These are phyloP conservation scores for Leishmania guyanensis DNA, from an alignment of 208 protist species.

Conservation along the genomic window DNA sequence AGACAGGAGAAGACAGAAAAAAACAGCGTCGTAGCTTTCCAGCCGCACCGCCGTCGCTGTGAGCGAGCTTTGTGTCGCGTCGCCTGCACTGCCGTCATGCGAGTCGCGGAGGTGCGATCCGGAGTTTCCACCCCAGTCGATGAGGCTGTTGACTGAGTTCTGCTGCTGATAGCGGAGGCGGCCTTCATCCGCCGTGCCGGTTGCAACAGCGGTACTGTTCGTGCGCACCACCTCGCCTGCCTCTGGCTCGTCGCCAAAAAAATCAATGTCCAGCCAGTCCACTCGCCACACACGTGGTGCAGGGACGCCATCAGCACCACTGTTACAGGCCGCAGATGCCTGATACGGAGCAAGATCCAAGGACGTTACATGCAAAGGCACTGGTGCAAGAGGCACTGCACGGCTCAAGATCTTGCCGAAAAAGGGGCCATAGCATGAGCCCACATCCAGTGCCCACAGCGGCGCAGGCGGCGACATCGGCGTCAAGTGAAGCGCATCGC, in stretches of 20 bases:
- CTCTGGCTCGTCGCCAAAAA: slow-evolving; percentile 30
- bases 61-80: neutral
- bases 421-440: slow-evolving; percentile 88
- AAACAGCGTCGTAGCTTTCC: slow-evolving; percentile 65
- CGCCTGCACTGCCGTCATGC: neutral
- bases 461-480: slow-evolving; percentile 17
- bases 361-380: slow-evolving; percentile 63
- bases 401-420: slow-evolving; percentile 31
- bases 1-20: slow-evolving; percentile 87
- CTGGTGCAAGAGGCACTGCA: slow-evolving; percentile 18
- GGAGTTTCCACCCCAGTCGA: neutral
- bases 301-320: neutral
- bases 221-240: neutral
- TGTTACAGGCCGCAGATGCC: neutral
- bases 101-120: neutral
- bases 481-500: neutral
- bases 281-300: slow-evolving; percentile 31
- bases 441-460: slow-evolving; percentile 74
- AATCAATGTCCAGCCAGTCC: slow-evolving; percentile 70
- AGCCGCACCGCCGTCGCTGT: slow-evolving; percentile 19
- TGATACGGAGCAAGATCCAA: slow-evolving; percentile 70
- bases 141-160: neutral
- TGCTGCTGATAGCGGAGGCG: slow-evolving; percentile 7
- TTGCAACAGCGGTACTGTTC: neutral
- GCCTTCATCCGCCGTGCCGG: slow-evolving; percentile 12